Evolutionary conservation across 148 eudicot species (phyloP).

Genomic region (Drosera capensis): DNA sequence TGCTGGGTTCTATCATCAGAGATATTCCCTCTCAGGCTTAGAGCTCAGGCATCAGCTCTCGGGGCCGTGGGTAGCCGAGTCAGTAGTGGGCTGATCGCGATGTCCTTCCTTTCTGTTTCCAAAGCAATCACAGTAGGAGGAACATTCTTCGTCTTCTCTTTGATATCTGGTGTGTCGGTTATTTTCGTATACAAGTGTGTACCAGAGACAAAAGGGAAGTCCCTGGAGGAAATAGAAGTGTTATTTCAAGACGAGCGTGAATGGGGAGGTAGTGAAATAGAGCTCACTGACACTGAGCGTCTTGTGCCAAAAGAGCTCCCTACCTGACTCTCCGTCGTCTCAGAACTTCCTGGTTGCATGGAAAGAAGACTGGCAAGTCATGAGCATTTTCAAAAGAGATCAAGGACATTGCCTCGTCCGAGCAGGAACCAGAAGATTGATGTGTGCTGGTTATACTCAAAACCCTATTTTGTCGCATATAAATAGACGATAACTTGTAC

Average conservation of each 20-base stretch:
- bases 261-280: slow-evolving; percentile 10
- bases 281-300: slow-evolving; percentile 15
- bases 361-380: no score
- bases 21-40: slow-evolving; percentile 54
- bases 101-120: slow-evolving; percentile 66
- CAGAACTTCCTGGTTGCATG: no score
- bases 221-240: slow-evolving; percentile 24
- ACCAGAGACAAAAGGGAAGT: slow-evolving; percentile 35
- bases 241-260: slow-evolving; percentile 12
- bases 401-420: no score
- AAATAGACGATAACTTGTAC: no score
- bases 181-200: slow-evolving; percentile 21
- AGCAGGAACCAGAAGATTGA: no score
- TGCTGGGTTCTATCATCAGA: slow-evolving; percentile 78
- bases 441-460: no score
- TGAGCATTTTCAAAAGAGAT: no score
- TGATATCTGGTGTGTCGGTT: slow-evolving; percentile 19
- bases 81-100: slow-evolving; percentile 62
- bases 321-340: no score
- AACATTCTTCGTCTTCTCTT: slow-evolving; percentile 18
- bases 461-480: no score
- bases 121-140: slow-evolving; percentile 24
- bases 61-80: slow-evolving; percentile 69
- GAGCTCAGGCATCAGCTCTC: slow-evolving; percentile 69
- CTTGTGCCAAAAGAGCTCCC: no score